Base-by-base conservation (phyloP, 306 rosid genomes). In the Argentina anserina region DNA sequence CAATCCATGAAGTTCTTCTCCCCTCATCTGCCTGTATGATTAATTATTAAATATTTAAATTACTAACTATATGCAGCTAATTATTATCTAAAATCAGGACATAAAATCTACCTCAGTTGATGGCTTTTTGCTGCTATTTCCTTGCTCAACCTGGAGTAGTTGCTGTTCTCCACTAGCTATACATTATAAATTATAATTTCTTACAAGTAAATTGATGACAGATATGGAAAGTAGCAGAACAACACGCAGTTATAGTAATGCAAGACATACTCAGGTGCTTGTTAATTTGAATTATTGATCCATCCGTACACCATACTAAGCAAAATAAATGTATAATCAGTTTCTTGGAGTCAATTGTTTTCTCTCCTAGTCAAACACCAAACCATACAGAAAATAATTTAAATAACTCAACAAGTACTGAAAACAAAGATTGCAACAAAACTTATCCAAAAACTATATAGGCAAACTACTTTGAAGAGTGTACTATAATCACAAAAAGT, bases 121-220 rank as follows among this genome's bases (percentile, higher is more conserved):
- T 74, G 89, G 76, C 88, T 94, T 78, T 81, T 90, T 71, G 86
- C 89, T 9, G 91, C 71, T 69, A 94, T 81, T 81, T 94, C 99
- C 83, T 86, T 80, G 87, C 82, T 88, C 85, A 94, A 70, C 72
- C 80, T 83, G 61, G 91, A 10, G 83, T 46, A 42, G 79, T 81
- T 83, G 84, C 85, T 84, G 85, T 90, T 84, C 80, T 93, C 96
- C 65, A 93, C 96, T n/a, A 89, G 88, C 97, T 93, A n/a, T n/a
- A 79, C 76, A 80, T 18, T 37, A 71, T 28, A 82, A 74, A 39
- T 18, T 9, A 29, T 31, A 40, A 53, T 47, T 47, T 50, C 41
- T 31, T 71, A 14, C 61, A 43, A 67, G 47, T 12, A 45, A 13
- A 37, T 14, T 4, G 52, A 18, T 4, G 2, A 13, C 6, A 61